Conservation (phyloP, 768 basidiomycete species). For the Ramaria rubella region DNA sequence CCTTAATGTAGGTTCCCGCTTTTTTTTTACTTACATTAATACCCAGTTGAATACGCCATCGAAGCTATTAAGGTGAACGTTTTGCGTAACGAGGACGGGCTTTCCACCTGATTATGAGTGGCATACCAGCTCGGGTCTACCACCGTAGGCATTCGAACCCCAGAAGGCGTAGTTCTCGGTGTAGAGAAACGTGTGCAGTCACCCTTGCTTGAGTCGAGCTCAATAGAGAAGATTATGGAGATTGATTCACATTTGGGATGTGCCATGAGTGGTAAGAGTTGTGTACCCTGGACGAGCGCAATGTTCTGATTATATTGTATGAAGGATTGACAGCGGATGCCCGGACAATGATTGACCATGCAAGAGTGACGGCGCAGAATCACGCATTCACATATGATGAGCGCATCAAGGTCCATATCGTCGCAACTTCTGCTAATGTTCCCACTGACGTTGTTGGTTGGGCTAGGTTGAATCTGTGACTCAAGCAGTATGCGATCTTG, state of each 20-base stretch:
- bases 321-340: conserved; percentile 85
- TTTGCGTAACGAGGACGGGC: not conserved
- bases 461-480: conserved; percentile 71
- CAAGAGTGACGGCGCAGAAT: conserved; percentile 91
- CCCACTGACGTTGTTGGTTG: not conserved
- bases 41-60: conserved; percentile 94
- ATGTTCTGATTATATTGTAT: not conserved
- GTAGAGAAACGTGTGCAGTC: conserved; percentile 99
- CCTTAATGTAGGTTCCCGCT: not conserved
- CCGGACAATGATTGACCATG: conserved; percentile 99
- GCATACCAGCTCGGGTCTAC: conserved; percentile 84
- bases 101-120: not conserved
- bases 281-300: not conserved
- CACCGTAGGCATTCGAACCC: conserved; percentile 90
- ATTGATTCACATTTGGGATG: conserved; percentile 95
- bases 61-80: conserved; percentile 88
- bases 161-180: conserved; percentile 84
- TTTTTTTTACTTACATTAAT: not conserved
- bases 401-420: conserved; percentile 67
- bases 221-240: conserved; percentile 99
- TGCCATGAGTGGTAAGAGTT: conserved; percentile 80
- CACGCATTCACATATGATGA: conserved; percentile 98
- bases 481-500: conserved; percentile 96
- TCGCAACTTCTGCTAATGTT: not conserved
- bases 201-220: conserved; percentile 86